Evolutionary conservation across 176 grass and related monocot species (phyloP).

Genomic region (Juncus inflexus): DNA sequence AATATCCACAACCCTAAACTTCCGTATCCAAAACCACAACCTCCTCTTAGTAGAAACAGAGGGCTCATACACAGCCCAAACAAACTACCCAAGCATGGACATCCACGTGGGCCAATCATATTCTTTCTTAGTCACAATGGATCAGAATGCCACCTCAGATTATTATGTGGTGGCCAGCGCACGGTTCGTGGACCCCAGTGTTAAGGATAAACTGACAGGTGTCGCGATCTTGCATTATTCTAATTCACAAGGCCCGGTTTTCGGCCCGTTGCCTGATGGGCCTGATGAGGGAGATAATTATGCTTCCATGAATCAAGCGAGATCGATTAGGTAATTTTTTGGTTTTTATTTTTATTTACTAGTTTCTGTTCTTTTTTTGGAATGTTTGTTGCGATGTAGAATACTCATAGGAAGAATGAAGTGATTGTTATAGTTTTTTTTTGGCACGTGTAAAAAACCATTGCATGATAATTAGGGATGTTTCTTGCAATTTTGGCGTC

Average conservation of each 20-base stretch:
- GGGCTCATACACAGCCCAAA: constrained; percentile 89
- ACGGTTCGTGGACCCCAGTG: constrained; percentile 42
- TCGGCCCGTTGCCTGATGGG: constrained; percentile 67
- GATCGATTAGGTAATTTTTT: constrained; percentile 66
- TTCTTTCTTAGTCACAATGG: constrained; percentile 89
- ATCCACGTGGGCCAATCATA: constrained; percentile 91
- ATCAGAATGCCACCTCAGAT: constrained; percentile 73
- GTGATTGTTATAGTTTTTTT: not conserved
- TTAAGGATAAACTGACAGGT: constrained; percentile 53
- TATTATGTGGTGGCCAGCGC: constrained; percentile 82
- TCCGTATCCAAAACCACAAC: constrained; percentile 83
- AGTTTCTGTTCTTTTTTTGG: constrained; percentile 1
- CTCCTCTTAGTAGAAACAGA: constrained; percentile 80
- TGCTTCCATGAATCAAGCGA: constrained; percentile 91
- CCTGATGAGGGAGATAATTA: constrained; percentile 73
- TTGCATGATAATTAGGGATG: too few relatives aligned
- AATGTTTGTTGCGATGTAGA: not conserved
- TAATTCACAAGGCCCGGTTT: constrained; percentile 66
- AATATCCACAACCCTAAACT: constrained; percentile 76
- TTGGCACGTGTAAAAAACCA: too few relatives aligned
- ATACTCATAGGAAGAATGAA: not conserved
- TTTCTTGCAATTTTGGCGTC: too few relatives aligned
- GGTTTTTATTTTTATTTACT: constrained; percentile 1
- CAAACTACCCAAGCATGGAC: constrained; percentile 93
- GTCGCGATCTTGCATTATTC: constrained; percentile 84